These are phyloP conservation scores for Boletus sp. DNA, from an alignment of 768 basidiomycete genomes.

Conservation along the genomic window DNA sequence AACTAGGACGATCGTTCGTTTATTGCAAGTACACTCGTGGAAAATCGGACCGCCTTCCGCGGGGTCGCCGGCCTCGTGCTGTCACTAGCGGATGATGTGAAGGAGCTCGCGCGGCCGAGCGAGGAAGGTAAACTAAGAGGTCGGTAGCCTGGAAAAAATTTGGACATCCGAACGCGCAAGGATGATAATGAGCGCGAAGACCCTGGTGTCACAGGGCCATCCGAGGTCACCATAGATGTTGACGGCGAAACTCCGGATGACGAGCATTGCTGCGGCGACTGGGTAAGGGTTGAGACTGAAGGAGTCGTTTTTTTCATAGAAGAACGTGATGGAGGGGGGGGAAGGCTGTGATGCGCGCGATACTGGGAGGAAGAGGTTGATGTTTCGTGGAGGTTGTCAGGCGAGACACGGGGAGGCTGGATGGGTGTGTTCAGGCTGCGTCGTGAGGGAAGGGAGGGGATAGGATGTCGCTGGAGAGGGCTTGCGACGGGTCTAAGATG, in stretches of 20 bases:
- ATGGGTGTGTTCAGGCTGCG: constrained; percentile 26
- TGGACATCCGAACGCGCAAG: constrained; percentile 51
- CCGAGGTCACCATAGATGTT: constrained; percentile 39
- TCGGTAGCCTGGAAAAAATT: constrained; percentile 46
- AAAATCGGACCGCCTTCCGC: constrained; percentile 64
- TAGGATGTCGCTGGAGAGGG: constrained; percentile 19
- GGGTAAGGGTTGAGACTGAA: constrained; percentile 21
- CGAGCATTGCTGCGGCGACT: constrained; percentile 15
- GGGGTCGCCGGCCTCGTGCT: constrained; percentile 42
- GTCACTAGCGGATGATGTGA: constrained; percentile 33
- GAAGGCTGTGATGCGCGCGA: constrained; percentile 34
- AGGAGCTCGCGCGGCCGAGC: constrained; percentile 30
- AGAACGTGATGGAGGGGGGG: constrained; percentile 60
- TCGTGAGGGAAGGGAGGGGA: constrained; percentile 16
- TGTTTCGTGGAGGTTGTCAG: constrained; percentile 25
- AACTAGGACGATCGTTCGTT: constrained; percentile 20
- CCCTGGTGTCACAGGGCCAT: constrained; percentile 22
- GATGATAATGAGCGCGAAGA: constrained; percentile 34
- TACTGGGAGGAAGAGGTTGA: constrained; percentile 22
- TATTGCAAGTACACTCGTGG: constrained; percentile 40
- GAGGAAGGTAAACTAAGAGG: constrained; percentile 38
- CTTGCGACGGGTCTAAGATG: constrained; percentile 49
- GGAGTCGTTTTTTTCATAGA: constrained; percentile 57
- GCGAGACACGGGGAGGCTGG: constrained; percentile 19
- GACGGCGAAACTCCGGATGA: constrained; percentile 23